Base-by-base conservation (phyloP, 345 rosid species). In the Eucalyptus victrix region DNA sequence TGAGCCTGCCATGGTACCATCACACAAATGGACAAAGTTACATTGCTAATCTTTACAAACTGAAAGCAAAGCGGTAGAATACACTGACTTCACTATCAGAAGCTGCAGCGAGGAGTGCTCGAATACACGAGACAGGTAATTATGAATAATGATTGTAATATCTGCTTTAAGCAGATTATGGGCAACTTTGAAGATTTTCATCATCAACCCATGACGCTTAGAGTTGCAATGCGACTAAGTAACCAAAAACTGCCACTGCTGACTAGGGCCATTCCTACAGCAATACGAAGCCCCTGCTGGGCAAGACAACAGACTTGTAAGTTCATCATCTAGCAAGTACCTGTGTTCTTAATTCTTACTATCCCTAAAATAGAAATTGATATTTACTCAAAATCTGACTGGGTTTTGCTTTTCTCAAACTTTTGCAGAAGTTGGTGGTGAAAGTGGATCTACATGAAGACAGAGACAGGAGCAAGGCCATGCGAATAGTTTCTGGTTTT, bases 1-100 rank as follows among this genome's bases (percentile, higher is more conserved):
- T 96, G 65, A 96, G 98, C 90, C 94, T 89, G 90, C 89, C 76
- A 80, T 9, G 87, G 50, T 7, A 49, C n/a, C 69, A 67, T 23
- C 23, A 50, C 81, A 49, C 49, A 45, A 34, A 40, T 72, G 40
- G 37, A 72, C 81, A 19, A 37, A 3, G 81, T 72, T 19, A 37
- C 21, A 72, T 72, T 72, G 45, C 45, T 72, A 19, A 72, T 72
- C 45, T 37, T 72, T 37, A 34, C 28, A 37, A 34, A 72, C 26
- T 37, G 24, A 72, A 37, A 34, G 81, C 28, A 13, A 72, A 3
- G 45, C 4, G 8, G 45, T 72, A 3, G 8, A 72, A 10, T 34
- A 72, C 81, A 37, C 44, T 10, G 26, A 34, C 44, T 69, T 5
- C 3, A 69, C 42, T 34, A 69, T 32, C 44, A 69, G 32, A 69